phyloP scores from a whole-genome alignment of 2,329 filamentous ascomycete genomes.

The Hymenoscyphus fructigenus region DNA sequence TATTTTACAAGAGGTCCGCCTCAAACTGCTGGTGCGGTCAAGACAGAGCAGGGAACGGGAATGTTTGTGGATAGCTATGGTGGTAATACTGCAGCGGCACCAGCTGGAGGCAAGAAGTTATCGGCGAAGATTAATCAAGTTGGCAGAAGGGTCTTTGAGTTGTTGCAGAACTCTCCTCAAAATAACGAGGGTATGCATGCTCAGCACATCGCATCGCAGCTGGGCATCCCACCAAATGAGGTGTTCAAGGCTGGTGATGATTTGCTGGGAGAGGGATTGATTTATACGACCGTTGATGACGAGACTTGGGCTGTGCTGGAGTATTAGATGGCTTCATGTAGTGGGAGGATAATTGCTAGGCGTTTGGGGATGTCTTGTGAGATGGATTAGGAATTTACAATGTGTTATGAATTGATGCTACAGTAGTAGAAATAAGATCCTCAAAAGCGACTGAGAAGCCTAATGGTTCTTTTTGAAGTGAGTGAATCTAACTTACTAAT shows the following conservation, averaged over 20 bases:
- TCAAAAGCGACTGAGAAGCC: not conserved
- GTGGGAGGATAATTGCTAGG: not conserved
- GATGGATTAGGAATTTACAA: conserved; percentile 12
- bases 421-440: not conserved
- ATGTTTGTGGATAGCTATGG: conserved; percentile 40
- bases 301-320: conserved; percentile 88
- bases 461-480: too few species aligned
- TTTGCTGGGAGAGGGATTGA: conserved; percentile 67
- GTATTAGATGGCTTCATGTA: conserved; percentile 41
- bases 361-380: conserved; percentile 5
- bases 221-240: conserved; percentile 66
- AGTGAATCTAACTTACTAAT: too few species aligned
- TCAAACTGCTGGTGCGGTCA: conserved; percentile 39
- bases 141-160: conserved; percentile 70
- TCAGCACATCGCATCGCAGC: conserved; percentile 68
- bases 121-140: conserved; percentile 47
- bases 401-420: conserved; percentile 8
- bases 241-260: conserved; percentile 80
- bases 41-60: conserved; percentile 35
- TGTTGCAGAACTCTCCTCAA: conserved; percentile 65
- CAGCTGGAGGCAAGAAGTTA: conserved; percentile 32
- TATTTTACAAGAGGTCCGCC: conserved; percentile 72
- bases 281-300: conserved; percentile 92
- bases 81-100: conserved; percentile 35
- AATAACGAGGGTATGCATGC: conserved; percentile 83